Base-by-base conservation (phyloP, 441 rosid species). In the Jatropha multifida region DNA sequence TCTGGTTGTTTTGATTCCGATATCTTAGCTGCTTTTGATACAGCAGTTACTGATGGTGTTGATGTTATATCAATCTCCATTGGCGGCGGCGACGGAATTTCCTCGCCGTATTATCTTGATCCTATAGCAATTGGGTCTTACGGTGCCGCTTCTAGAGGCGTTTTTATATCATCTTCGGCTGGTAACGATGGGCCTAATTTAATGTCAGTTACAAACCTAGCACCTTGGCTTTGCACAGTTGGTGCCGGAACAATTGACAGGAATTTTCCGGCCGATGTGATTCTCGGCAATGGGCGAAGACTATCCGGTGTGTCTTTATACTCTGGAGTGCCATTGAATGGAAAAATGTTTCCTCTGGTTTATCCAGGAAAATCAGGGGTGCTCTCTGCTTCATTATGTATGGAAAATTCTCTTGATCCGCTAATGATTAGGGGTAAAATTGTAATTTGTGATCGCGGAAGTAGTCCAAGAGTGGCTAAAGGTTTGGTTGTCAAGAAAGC, bases 1-100 rank as follows among this genome's bases (percentile, higher is more conserved):
- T 76, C 95, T 3, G 95, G 95, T 4, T 91, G 97, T 18, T 88
- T 90, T 40, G 94, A 92, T 72, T 92, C 92, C 8, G 95, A 92
- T 73, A 90, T 92, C 20, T 77, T 92, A 40, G 91, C 94, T 4
- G 95, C 97, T 17, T 89, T 90, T 41, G 95, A 90, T 56, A 78
- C 90, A 0, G 93, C 97, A 0, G 91, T 92, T 0, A 77, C 54
- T 9, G 95, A 92, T 38, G 92, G 91, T 4, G 93, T 92, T 0
- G 90, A 92, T 46, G 89, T 92, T 12, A 90, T 90, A 7, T 90
- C 94, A 0, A 89, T 91, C 9, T 90, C 92, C 0, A 87, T 92
- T 8, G 92, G 95, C 3, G 93, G 97, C 27, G 92, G 95, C 0
- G 92, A 88, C 4, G 97, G 91, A 10, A 82, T 90, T 11, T 82